These are phyloP conservation scores for Pseudopithomyces maydicus DNA, from an alignment of 2,329 filamentous ascomycete genomes.

Conservation along the genomic window DNA sequence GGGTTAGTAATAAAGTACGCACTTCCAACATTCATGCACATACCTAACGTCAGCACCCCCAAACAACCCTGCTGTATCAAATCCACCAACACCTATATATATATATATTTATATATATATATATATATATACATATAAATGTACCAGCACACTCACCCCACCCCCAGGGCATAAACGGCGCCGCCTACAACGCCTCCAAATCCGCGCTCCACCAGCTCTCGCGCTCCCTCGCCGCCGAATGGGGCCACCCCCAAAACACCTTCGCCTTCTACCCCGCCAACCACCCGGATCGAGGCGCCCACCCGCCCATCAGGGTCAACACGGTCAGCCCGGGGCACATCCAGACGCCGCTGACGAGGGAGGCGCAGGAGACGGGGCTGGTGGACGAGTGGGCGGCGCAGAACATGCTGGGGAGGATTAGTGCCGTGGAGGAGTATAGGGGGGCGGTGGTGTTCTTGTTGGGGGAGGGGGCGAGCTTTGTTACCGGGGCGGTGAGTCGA, in stretches of 20 bases:
- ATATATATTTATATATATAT: too few relatives aligned
- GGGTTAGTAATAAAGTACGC: constrained; percentile 32
- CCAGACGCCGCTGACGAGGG: constrained; percentile 48
- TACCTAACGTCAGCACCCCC: too few relatives aligned
- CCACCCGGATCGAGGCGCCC: constrained; percentile 5
- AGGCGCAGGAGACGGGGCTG: constrained; percentile 34
- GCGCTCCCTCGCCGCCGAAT: constrained; percentile 59
- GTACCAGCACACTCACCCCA: too few relatives aligned
- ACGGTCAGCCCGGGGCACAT: constrained; percentile 60
- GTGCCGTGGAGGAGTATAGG: constrained; percentile 33
- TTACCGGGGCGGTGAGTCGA: constrained; percentile 55
- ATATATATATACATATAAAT: too few relatives aligned
- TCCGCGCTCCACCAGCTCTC: constrained; percentile 59
- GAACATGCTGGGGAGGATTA: constrained; percentile 43
- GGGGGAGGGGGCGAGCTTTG: constrained; percentile 62
- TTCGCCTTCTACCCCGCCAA: constrained; percentile 29
- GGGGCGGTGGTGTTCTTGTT: constrained; percentile 36
- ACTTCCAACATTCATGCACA: background rate
- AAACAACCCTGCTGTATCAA: too few relatives aligned
- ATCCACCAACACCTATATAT: too few relatives aligned
- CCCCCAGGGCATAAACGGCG: constrained; percentile 48
- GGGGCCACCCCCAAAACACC: constrained; percentile 46
- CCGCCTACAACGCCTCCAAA: constrained; percentile 61
- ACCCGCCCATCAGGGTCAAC: constrained; percentile 57
- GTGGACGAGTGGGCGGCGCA: constrained; percentile 37